Base-by-base conservation (phyloP, 2,329 filamentous ascomycete genomes). In the Fusarium secorum region DNA sequence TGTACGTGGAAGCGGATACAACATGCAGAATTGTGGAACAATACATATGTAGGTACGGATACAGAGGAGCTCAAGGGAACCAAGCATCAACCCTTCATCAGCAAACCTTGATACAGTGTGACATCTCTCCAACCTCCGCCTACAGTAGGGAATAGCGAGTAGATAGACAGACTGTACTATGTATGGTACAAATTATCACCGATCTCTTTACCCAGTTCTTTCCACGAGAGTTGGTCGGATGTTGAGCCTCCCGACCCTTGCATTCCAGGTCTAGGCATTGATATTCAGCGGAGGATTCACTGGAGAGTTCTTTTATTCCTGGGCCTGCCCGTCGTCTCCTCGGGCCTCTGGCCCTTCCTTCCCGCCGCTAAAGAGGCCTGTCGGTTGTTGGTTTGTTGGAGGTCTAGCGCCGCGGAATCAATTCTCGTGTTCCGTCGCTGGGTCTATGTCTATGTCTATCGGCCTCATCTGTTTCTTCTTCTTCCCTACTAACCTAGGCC, bases 321-420 rank as follows among this genome's bases (percentile, higher is more conserved):
- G 52, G 52, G 52, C 33, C 45, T 51, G 51, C 54, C 49, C 63
- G 68, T 56, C 65, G 60, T 42, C 57, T 49, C 44, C 44, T 71
- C 56, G 65, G 68, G 42, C 64, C 68, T 71, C 60, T 64, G 49
- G 36, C 39, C 66, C 68, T 61, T 60, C 55, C 69, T 59, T 71
- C 69, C 69, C 69, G 69, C 69, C 65, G 69, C 69, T 70, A 72
- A 70, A 28, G 41, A 48, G 68, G 64, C 60, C 64, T 71, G 69
- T 70, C 69, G 69, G 49, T 66, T 61, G 36, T 54, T 56, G 53
- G 55, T 60, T 60, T 56, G 36, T 32, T 65, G 38, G 53, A 61
- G 35, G 39, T 59, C 49, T 71, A 72, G 70, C 69, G 66, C 70
- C 70, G 69, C 69, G 69, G 70, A 72, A 70, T 58, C 39, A 39